Base-by-base conservation (phyloP, 2,329 filamentous ascomycete species). In the Hawksworthiomyces lignivorus region DNA sequence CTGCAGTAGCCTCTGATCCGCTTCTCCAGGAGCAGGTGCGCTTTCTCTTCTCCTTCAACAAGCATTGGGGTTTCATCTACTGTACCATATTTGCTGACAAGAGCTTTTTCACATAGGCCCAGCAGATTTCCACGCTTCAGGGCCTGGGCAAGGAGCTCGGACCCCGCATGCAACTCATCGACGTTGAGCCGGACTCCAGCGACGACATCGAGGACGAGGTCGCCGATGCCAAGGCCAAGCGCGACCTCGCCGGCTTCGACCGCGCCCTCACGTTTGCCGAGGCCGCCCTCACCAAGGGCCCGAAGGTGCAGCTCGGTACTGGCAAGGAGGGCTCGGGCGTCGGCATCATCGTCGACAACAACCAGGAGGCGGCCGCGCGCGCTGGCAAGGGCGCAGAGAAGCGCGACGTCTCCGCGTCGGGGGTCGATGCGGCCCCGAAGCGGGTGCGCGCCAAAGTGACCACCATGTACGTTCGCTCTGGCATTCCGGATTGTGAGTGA, bases 81-180 rank as follows among this genome's bases (percentile, higher is more conserved):
- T n/a, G n/a, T n/a, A n/a, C n/a, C n/a, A n/a, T n/a, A n/a, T n/a
- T n/a, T n/a, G n/a, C n/a, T n/a, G n/a, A n/a, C n/a, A n/a, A n/a
- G n/a, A n/a, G n/a, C n/a, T n/a, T n/a, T n/a, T n/a, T n/a, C n/a
- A n/a, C n/a, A n/a, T 20, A 62, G 63, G 61, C 64, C 10, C 52
- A 63, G 27, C 62, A 67, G 47, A 67, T 69, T 40, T 58, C 65
- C 34, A 54, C 58, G 14, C 62, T 71, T 26, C 66, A 70, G 49
- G 68, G 67, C 22, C 63, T 70, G 58, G 67, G 67, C 51, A 71
- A 70, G 58, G 63, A 68, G 49, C 69, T 71, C 49, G 62, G 64
- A 19, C 68, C 68, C 19, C 65, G 68, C 10, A 52, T 36, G 27
- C 26, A 42, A 18, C 15, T 35, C 10, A 22, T 34, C 18, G 32